Evolutionary conservation across 1,284 basidiomycete species (phyloP), one percentile per base, ranked within the genome.

Genomic region (Rhodotorula sp.): DNA sequence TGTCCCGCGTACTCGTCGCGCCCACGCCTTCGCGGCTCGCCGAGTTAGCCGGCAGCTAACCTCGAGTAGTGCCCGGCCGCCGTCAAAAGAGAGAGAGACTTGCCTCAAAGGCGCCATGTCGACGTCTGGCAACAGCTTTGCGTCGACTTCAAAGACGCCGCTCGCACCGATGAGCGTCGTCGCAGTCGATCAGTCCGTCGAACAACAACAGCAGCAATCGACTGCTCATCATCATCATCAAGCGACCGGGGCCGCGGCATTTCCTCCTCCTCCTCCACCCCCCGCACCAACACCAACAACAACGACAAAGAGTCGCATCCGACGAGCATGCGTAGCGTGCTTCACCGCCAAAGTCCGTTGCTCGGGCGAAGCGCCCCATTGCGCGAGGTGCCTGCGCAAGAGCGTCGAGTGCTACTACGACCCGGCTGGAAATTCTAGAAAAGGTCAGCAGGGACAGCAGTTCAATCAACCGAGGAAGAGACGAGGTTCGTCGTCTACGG

Each of bases 311-410:
- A 22, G 30, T 22, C 58, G 58, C 58, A 44, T 59, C 22, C n/a
- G 46, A 1, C 42, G 44, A 17, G 62, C 62, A 15, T 63, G 62
- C 30, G 62, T 63, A n/a, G 42, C 30, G n/a, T 66, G 64, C 58
- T 66, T 66, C 58, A 33, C 37, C 12, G 46, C 56, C 20, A 66
- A 66, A 22, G 57, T 66, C 15, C 64, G 64, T 22, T 66, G 64
- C 58, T 44, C 37, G 20, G 58, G 64, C 29, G 64, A 48, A 15
- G n/a, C 60, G 24, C 64, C 60, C 12, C 15, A 49, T 12, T 66
- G 64, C 58, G 49, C 6, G 26, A 58, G 58, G 3, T 60, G 64
- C 26, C 3, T 18, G 14, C n/a, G 26, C 24, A 66, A 60, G 49
- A 15, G 7, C n/a, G 12, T 33, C 42, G 26, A 10, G 10, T 66